These are phyloP conservation scores for Ustilago curta DNA, from an alignment of 1,284 basidiomycete genomes.

Conservation along the genomic window DNA sequence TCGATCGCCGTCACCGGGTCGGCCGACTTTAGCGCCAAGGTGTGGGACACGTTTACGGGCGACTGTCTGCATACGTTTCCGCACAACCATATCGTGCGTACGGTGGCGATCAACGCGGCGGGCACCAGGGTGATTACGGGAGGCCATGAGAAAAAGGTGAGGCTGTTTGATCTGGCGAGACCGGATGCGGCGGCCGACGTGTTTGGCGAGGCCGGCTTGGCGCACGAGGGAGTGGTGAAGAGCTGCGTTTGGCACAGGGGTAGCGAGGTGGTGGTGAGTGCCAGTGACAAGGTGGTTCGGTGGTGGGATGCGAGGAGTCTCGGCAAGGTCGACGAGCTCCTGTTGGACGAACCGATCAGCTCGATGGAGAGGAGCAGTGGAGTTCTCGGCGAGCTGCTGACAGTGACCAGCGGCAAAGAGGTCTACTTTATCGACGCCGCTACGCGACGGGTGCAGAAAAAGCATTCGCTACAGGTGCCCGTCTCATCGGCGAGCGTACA, in stretches of 20 bases:
- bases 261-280: constrained; percentile 79
- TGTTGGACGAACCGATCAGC: constrained; percentile 83
- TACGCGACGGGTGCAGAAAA: constrained; percentile 44
- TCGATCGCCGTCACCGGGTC: constrained; percentile 89
- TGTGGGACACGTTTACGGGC: constrained; percentile 97
- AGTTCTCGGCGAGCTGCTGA: constrained; percentile 83
- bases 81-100: constrained; percentile 97
- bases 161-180: constrained; percentile 84
- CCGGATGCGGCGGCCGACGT: constrained; percentile 85
- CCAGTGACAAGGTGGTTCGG: constrained; percentile 85
- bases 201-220: constrained; percentile 70
- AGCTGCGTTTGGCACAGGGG: constrained; percentile 85
- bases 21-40: constrained; percentile 97
- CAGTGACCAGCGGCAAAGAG: constrained; percentile 89
- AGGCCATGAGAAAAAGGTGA: constrained; percentile 96
- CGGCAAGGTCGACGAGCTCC: constrained; percentile 78
- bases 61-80: constrained; percentile 88
- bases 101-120: constrained; percentile 83
- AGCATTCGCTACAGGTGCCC: constrained; percentile 69
- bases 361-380: constrained; percentile 87
- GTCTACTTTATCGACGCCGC: constrained; percentile 79
- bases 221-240: constrained; percentile 88
- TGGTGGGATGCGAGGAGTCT: constrained; percentile 96
- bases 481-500: constrained; percentile 93
- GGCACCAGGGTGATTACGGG: constrained; percentile 83